Evolutionary conservation across 2,329 filamentous ascomycete species (phyloP).

Genomic region (Ceratocystis eucalypticola): DNA sequence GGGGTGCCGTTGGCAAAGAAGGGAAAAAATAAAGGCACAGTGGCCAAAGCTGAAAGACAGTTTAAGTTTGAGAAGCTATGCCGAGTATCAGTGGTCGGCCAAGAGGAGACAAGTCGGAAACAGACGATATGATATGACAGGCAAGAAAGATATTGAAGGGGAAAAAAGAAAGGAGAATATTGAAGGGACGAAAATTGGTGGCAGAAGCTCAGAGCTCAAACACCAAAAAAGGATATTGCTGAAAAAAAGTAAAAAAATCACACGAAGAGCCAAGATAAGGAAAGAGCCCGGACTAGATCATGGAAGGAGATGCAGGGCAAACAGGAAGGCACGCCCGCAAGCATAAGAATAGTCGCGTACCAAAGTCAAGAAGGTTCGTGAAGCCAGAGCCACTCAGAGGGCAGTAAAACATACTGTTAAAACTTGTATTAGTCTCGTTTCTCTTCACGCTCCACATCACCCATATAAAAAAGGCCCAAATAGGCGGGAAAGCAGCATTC

Average conservation of each 20-base stretch:
- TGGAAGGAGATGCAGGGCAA: not conserved
- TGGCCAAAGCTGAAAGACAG: not conserved
- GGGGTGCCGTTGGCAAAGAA: constrained; percentile 27
- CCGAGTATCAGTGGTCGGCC: not conserved
- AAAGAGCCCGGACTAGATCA: not conserved
- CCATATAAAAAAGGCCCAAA: not conserved
- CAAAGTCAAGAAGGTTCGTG: not conserved
- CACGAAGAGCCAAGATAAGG: not conserved
- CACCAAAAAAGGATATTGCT: not conserved
- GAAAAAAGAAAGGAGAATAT: not conserved
- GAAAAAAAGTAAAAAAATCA: not conserved
- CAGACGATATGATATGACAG: not conserved
- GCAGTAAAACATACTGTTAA: not conserved
- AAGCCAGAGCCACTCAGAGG: not conserved
- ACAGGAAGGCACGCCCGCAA: not conserved
- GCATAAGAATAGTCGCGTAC: not conserved
- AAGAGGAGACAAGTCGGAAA: not conserved
- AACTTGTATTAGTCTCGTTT: not conserved
- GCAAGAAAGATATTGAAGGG: too few relatives aligned
- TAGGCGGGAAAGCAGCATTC: not conserved
- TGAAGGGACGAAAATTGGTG: not conserved
- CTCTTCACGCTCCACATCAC: not conserved
- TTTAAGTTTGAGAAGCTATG: not conserved
- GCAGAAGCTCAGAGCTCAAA: not conserved
- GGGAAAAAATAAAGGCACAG: constrained; percentile 27